These are phyloP conservation scores for Boletus bicolor DNA, from an alignment of 768 basidiomycete genomes.

Conservation along the genomic window DNA sequence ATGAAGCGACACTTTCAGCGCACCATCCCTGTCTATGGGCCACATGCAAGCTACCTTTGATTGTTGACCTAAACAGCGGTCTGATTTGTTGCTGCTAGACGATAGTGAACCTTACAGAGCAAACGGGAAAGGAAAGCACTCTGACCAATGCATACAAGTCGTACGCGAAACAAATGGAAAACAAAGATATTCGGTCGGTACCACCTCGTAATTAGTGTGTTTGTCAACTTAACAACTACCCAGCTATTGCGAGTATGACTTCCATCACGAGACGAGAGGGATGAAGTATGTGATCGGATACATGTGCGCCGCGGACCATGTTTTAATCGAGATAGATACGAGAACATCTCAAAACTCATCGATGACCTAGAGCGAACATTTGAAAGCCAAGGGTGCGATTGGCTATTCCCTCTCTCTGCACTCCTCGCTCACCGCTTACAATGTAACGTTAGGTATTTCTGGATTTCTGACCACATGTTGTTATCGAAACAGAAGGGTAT, in stretches of 20 bases:
- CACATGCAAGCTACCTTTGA: conserved; percentile 51
- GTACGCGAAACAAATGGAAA: conserved; percentile 54
- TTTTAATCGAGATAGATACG: conserved; percentile 53
- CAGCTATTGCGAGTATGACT: conserved; percentile 86
- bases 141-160: conserved; percentile 79
- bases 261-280: conserved; percentile 88
- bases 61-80: conserved; percentile 1
- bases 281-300: conserved; percentile 69
- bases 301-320: not conserved
- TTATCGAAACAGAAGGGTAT: conserved; percentile 83
- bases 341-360: conserved; percentile 82
- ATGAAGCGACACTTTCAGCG: conserved; percentile 72
- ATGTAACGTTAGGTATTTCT: conserved; percentile 58
- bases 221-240: not conserved
- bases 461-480: conserved; percentile 67
- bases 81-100: conserved; percentile 42
- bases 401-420: not conserved
- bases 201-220: not conserved
- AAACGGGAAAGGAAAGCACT: conserved; percentile 80
- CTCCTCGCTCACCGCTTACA: conserved; percentile 1
- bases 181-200: conserved; percentile 56
- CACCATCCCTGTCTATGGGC: conserved; percentile 67
- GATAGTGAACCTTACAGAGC: conserved; percentile 87
- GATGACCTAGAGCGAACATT: conserved; percentile 68
- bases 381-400: conserved; percentile 69